Conservation (phyloP, 805 yeast species). For the Saccharomyces paradoxus region DNA sequence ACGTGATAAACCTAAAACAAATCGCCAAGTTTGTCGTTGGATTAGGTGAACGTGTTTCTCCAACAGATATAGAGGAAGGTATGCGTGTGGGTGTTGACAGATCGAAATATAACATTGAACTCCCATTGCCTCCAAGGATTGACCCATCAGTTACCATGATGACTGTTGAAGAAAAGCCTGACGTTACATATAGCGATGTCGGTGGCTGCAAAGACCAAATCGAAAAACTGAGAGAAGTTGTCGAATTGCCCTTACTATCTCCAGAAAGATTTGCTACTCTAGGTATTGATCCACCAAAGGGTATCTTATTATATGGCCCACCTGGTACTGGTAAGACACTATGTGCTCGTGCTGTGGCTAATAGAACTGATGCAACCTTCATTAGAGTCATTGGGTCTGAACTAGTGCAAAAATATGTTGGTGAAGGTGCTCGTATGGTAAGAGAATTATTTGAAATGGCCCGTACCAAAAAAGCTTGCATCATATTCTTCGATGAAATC, state of each 20-base stretch:
- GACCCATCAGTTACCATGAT: slow-evolving; percentile 98
- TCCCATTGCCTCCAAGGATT: slow-evolving; percentile 95
- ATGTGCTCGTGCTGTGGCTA: slow-evolving; percentile 98
- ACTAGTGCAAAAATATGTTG: slow-evolving; percentile 95
- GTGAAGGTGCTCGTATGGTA: slow-evolving; percentile 99
- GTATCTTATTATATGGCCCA: slow-evolving; percentile 91
- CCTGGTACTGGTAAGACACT: slow-evolving; percentile 98
- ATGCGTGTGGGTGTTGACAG: slow-evolving; percentile 99
- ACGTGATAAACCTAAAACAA: slow-evolving; percentile 93
- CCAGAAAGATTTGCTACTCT: slow-evolving; percentile 95
- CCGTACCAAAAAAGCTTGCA: slow-evolving; percentile 94
- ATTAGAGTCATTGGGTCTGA: slow-evolving; percentile 98
- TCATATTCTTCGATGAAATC: slow-evolving; percentile 94
- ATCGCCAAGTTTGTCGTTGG: slow-evolving; percentile 97
- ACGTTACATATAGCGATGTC: slow-evolving; percentile 94
- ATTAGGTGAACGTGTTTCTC: slow-evolving; percentile 92
- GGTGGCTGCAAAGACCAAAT: slow-evolving; percentile 99
- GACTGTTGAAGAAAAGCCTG: slow-evolving; percentile 99
- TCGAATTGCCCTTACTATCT: slow-evolving; percentile 83
- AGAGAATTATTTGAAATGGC: slow-evolving; percentile 99
- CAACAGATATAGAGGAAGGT: slow-evolving; percentile 98
- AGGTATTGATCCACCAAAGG: slow-evolving; percentile 99
- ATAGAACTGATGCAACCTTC: slow-evolving; percentile 97
- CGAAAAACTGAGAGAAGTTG: slow-evolving; percentile 92
- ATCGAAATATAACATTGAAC: slow-evolving; percentile 90